Evolutionary conservation across 352 stramenopile species (phyloP), one percentile per base, ranked within the genome.

Genomic region (Phytophthora sp.): DNA sequence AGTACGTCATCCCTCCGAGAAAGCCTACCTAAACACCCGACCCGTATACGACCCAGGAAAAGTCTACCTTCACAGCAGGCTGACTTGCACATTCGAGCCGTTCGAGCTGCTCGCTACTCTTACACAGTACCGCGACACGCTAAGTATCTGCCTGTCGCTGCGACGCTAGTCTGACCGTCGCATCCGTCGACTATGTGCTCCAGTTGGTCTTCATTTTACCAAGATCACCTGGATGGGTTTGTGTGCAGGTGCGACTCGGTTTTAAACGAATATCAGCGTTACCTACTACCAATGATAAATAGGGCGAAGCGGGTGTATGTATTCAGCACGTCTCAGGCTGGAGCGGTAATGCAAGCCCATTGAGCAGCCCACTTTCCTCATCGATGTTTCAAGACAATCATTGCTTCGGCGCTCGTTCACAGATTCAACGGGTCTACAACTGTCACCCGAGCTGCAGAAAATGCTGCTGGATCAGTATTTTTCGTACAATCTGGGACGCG

Each of bases 371-470:
- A 78, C 78, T 9, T 84, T 82, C 46, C 72, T 69, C 44, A 70
- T 90, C 16, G 79, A 93, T 36, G 60, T 74, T n/a, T 71, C 68
- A 1, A 97, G 69, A 79, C 80, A 60, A 95, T 97, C 42, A 76
- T 88, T 26, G 91, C 27, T 97, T 97, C 60, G 91, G 90, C 7
- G 90, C 88, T 18, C 91, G 15, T 97, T 97, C 76, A 97, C 91
- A 16, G 91, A 97, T 53, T 63, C 88, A 8, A 74, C 86, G 21
- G 76, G 76, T 96, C 27, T 86, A 89, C 69, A 83, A 63, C 65
- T 97, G 38, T 69, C 73, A 0, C 29, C 67, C 0, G 70, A 59
- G 8, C 49, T 94, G n/a, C 87, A 96, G 41, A 57, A 88, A 39
- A 71, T 83, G 53, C 45, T 95, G 33, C 33, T 96, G 31, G 82